Base-by-base conservation (phyloP, 768 basidiomycete species). In the Coprinopsis sp. region DNA sequence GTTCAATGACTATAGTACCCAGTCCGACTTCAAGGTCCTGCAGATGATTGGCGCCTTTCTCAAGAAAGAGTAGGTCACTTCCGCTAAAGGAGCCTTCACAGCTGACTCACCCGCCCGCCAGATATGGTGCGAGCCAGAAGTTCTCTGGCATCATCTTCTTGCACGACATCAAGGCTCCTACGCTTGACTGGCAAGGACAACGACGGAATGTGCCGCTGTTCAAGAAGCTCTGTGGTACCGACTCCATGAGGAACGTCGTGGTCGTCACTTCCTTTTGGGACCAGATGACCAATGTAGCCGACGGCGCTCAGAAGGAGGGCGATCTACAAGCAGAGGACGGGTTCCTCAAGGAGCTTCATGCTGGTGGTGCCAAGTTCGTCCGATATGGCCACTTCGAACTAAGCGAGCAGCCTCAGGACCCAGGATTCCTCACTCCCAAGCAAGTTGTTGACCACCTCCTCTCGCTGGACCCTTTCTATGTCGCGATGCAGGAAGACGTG, bases 191-290 rank as follows among this genome's bases (percentile, higher is more conserved):
- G 21, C 6, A 22, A 24, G 61, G 60, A 2, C 64, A 70, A 24
- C 63, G 57, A 27, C 63, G 64, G 47, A 74, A 71, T 53, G 67
- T 74, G 44, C 59, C 58, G 25, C 67, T 73, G 58, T 74, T 76
- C 56, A 60, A 62, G 40, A 60, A 68, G 42, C 59, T 77, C 18
- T 73, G 72, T 53, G 73, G 76, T 21, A 64, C 64, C 14, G 62
- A 50, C 38, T 59, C 66, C 7, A 64, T 73, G 50, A 63, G 64
- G 38, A 73, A 74, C 52, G 70, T 76, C 41, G 63, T 68, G 37
- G 60, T 76, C 46, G 69, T 68, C 34, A 76, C 74, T 47, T 77
- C 64, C 37, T 73, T 65, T 65, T 76, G 74, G 72, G 64, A 60
- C 4, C 58, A 61, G 46, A 69, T 67, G 39, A n/a, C n/a, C n/a